These are phyloP conservation scores for Tieghemostelium lacteum DNA, from an alignment of 78 protist species.

Conservation along the genomic window DNA sequence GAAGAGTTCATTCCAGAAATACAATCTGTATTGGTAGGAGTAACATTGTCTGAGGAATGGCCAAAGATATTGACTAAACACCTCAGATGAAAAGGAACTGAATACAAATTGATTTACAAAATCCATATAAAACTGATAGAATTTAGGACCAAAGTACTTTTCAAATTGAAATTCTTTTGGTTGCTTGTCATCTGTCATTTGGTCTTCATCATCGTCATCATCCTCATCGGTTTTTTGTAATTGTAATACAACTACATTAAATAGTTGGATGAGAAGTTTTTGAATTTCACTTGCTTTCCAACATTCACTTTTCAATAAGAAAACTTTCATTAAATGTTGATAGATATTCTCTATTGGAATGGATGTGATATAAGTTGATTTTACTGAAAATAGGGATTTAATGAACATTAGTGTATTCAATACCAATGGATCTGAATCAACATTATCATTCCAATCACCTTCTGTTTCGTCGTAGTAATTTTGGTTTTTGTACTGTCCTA, in stretches of 20 bases:
- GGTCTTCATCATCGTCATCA: not conserved
- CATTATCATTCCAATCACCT: constrained; percentile 49
- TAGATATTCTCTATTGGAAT: constrained; percentile 49
- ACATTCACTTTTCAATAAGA: constrained; percentile 33
- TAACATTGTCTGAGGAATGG: constrained; percentile 38
- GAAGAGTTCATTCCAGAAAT: constrained; percentile 57
- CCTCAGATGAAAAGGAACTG: constrained; percentile 35
- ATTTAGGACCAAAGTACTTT: constrained; percentile 37
- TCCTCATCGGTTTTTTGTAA: not conserved
- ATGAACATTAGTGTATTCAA: constrained; percentile 3
- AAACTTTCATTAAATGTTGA: constrained; percentile 41
- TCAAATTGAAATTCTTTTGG: constrained; percentile 51
- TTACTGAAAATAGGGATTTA: constrained; percentile 23
- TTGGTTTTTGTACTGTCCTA: not conserved
- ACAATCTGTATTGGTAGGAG: constrained; percentile 3
- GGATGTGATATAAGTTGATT: constrained; percentile 54
- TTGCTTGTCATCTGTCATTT: not conserved
- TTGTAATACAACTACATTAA: not conserved
- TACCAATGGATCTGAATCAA: constrained; percentile 40
- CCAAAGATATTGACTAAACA: constrained; percentile 47
- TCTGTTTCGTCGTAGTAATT: not conserved
- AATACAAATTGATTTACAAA: constrained; percentile 20
- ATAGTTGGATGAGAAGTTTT: constrained; percentile 13
- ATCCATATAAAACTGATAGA: constrained; percentile 56
- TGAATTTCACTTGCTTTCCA: constrained; percentile 11